Percentiles rank a stretch among this genome's conserved stretches.
Conservation (phyloP, 164 flowering plant genomes). For the Magnolia kwangsiensis region DNA sequence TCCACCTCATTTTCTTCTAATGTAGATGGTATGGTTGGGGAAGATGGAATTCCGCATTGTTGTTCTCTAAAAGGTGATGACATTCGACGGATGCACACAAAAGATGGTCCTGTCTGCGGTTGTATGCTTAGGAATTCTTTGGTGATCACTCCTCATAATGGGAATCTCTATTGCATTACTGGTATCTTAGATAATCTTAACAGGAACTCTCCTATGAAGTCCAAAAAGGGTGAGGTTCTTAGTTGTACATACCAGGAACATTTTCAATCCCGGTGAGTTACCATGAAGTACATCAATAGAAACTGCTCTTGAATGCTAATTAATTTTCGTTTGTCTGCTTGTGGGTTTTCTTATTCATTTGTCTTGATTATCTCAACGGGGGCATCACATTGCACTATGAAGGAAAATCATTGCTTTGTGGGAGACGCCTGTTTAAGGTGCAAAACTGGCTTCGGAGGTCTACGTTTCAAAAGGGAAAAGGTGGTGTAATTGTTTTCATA, state of each 20-base stretch:
- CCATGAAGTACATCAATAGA: too few relatives aligned
- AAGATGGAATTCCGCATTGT: conserved; percentile 5
- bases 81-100: conserved; percentile 34
- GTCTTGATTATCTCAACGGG: conserved; percentile 12
- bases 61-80: conserved; percentile 3
- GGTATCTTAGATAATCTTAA: conserved; percentile 44
- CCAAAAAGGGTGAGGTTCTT: conserved; percentile 15
- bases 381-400: conserved; percentile 34
- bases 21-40: conserved; percentile 6
- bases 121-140: conserved; percentile 56
- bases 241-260: conserved; percentile 44
- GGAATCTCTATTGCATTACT: conserved; percentile 40
- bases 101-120: conserved; percentile 39
- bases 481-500: conserved; percentile 12
- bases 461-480: conserved; percentile 35
- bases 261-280: conserved; percentile 43
- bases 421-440: conserved; percentile 41
- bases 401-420: conserved; percentile 38
- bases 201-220: conserved; percentile 44
- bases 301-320: background rate
- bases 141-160: conserved; percentile 77
- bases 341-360: background rate
- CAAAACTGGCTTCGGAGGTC: conserved; percentile 39
- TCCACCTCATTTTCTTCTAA: conserved; percentile 27
- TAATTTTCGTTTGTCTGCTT: background rate